Evolutionary conservation across 1,284 basidiomycete species (phyloP).

Genomic region (Agaricales sp.): DNA sequence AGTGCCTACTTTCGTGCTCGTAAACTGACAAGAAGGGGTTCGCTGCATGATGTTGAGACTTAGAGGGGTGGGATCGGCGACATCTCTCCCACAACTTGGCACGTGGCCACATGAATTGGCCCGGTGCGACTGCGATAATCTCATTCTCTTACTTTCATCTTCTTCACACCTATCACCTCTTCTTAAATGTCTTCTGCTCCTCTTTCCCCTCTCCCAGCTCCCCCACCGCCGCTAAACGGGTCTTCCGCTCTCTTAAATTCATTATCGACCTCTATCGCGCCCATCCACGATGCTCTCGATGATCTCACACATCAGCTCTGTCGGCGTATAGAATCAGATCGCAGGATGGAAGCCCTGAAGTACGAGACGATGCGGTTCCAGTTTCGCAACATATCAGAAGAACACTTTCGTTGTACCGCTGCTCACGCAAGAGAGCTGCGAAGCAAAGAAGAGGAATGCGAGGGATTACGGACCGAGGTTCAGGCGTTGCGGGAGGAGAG

Average conservation of each 20-base stretch:
- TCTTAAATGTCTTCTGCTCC: background rate
- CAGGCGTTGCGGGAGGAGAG: background rate
- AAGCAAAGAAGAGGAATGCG: background rate
- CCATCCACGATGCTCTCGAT: background rate
- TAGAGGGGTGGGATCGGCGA: too few relatives aligned
- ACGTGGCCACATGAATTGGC: too few relatives aligned
- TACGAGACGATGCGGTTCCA: background rate
- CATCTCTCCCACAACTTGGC: too few relatives aligned
- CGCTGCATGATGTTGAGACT: too few relatives aligned
- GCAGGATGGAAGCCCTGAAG: background rate
- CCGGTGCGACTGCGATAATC: background rate
- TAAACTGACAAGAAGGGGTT: too few relatives aligned
- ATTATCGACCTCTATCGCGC: background rate
- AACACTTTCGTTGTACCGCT: background rate
- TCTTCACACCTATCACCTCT: background rate
- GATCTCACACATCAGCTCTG: background rate
- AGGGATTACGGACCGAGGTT: background rate
- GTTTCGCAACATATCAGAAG: background rate
- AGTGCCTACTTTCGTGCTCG: too few relatives aligned
- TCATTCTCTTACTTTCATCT: background rate
- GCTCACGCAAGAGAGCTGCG: background rate
- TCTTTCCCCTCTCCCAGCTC: background rate
- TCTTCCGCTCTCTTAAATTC: background rate
- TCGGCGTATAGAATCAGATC: background rate
- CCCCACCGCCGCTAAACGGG: background rate